A percentile compares a stretch with the other conserved stretches of the same genome.
These are phyloP conservation scores for Debaryomyces sp. DNA, from an alignment of 1,139 yeast genomes.

Conservation along the genomic window DNA sequence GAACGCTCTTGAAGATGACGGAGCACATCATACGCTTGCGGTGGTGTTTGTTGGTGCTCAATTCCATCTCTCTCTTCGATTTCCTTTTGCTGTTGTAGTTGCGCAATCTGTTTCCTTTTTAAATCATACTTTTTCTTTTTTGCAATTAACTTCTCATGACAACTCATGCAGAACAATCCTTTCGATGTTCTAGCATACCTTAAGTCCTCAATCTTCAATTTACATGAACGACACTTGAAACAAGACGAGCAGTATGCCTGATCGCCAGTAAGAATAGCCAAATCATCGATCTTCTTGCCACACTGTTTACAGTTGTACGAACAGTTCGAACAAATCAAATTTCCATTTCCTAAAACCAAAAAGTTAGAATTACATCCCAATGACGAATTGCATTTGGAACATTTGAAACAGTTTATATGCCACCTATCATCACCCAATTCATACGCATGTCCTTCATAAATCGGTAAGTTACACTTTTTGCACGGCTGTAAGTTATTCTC, in stretches of 20 bases:
- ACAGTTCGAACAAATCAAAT: slow-evolving; percentile 86
- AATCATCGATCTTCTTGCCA: slow-evolving; percentile 86
- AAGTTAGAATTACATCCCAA: slow-evolving; percentile 89
- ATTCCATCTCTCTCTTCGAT: background rate
- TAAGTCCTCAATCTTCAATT: slow-evolving; percentile 83
- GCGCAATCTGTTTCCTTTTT: slow-evolving; percentile 39
- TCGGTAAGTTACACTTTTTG: slow-evolving; percentile 48
- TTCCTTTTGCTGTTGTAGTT: slow-evolving; percentile 18
- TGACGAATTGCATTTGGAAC: slow-evolving; percentile 78
- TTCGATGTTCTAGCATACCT: slow-evolving; percentile 92
- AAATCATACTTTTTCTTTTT: slow-evolving; percentile 59
- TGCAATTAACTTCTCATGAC: slow-evolving; percentile 84
- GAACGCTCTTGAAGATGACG: slow-evolving; percentile 23
- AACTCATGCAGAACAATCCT: slow-evolving; percentile 90
- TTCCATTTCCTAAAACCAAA: slow-evolving; percentile 89
- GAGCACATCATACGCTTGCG: slow-evolving; percentile 1
- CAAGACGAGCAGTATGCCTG: slow-evolving; percentile 94
- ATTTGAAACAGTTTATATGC: slow-evolving; percentile 92
- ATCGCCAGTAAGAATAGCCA: slow-evolving; percentile 95
- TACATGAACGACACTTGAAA: slow-evolving; percentile 89
- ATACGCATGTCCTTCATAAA: slow-evolving; percentile 77
- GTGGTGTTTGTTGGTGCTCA: slow-evolving; percentile 1
- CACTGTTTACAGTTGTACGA: slow-evolving; percentile 89
- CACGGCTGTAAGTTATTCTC: slow-evolving; percentile 31
- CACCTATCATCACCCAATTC: slow-evolving; percentile 90